phyloP scores from a whole-genome alignment of 2,329 filamentous ascomycete genomes.

The Verticillium dahliae region DNA sequence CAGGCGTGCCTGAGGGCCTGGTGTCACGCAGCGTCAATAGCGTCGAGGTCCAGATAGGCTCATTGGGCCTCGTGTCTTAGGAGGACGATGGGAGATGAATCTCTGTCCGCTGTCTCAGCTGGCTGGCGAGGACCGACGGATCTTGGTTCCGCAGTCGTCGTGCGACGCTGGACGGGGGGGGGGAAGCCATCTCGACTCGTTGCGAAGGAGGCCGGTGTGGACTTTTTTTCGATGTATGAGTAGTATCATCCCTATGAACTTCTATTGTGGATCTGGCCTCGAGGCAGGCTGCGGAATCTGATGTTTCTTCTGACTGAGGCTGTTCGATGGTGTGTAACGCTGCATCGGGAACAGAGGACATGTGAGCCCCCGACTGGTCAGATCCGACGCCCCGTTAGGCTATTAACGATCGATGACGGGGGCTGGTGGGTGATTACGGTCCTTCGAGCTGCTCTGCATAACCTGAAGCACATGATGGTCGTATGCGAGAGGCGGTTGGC shows the following conservation, averaged over 20 bases:
- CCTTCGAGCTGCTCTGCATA: not conserved
- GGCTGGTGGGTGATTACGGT: not conserved
- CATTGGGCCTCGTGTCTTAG: not conserved
- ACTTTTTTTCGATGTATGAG: too few species aligned
- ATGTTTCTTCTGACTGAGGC: not conserved
- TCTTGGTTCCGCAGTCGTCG: not conserved
- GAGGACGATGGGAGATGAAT: not conserved
- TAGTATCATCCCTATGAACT: not conserved
- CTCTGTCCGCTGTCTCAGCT: not conserved
- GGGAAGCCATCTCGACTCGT: not conserved
- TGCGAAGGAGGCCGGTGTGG: not conserved
- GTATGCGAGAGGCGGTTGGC: not conserved
- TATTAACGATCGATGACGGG: not conserved
- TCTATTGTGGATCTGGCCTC: not conserved
- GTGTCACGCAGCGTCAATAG: not conserved
- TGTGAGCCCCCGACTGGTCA: not conserved
- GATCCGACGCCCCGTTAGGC: not conserved
- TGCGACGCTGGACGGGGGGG: not conserved
- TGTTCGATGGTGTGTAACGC: not conserved
- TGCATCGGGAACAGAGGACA: not conserved
- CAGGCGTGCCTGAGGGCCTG: not conserved
- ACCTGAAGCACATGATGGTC: not conserved
- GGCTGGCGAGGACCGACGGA: not conserved
- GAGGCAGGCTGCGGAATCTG: not conserved
- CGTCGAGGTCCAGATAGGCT: not conserved